Percentiles rank a stretch among this genome's conserved stretches.
Evolutionary conservation across 805 yeast species (phyloP).

Genomic region (Lipomyces orientalis): DNA sequence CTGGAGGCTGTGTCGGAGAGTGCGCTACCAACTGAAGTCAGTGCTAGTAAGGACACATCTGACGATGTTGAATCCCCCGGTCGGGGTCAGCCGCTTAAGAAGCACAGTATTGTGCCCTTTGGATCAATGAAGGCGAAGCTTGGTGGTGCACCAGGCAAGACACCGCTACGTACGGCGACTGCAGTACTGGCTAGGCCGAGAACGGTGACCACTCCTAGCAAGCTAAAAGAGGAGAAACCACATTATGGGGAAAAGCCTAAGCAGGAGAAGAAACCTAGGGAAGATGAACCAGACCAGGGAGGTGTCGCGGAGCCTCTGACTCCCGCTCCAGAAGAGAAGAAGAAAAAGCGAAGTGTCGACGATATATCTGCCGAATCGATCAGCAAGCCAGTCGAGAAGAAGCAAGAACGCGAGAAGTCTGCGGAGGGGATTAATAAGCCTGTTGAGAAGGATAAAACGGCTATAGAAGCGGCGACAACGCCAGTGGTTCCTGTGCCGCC

Average conservation of each 20-base stretch:
- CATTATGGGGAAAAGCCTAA: not conserved
- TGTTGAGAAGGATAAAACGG: not conserved
- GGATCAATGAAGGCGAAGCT: slow-evolving; percentile 27
- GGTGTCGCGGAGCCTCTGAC: not conserved
- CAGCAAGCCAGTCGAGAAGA: not conserved
- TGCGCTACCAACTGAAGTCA: not conserved
- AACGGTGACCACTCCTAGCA: not conserved
- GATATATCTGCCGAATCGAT: not conserved
- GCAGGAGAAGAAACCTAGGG: not conserved
- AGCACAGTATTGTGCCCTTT: slow-evolving; percentile 28
- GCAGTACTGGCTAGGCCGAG: not conserved
- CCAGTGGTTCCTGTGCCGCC: not conserved
- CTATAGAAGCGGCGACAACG: not conserved
- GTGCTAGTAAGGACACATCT: not conserved
- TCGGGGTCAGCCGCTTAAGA: slow-evolving; percentile 18
- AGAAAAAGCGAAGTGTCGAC: not conserved
- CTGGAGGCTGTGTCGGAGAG: slow-evolving; percentile 4
- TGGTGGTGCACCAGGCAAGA: not conserved
- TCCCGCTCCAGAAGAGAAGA: not conserved
- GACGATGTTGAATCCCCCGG: not conserved
- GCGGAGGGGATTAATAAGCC: not conserved
- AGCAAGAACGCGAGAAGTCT: slow-evolving; percentile 4
- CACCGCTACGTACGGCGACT: slow-evolving; percentile 1
- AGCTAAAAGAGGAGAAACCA: not conserved
- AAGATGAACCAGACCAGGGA: not conserved